Evolutionary conservation across 2,329 filamentous ascomycete species (phyloP), one percentile per base, ranked within the genome.

Genomic region (Dactylellina sp.): DNA sequence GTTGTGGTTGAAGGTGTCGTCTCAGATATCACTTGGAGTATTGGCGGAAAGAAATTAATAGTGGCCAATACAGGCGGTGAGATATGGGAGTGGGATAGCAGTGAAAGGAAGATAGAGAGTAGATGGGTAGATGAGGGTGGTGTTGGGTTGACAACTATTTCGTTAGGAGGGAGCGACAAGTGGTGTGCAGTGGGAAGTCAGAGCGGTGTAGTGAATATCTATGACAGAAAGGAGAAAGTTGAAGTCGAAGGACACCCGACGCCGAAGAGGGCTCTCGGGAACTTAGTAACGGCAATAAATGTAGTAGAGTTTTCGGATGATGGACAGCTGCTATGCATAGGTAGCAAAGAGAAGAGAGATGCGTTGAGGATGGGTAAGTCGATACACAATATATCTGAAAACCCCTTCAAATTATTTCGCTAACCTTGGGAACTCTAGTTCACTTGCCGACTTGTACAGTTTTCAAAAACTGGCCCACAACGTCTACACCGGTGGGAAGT

Each of bases 391-490:
- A 40, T 35, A n/a, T 6, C 53, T 24, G 60, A 20, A n/a, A 46
- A 46, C 20, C 32, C 22, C 20, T 24, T 20, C 20, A 50, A 11
- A 25, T 24, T 44, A 7, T n/a, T 32, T 28, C 59, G 37, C 66
- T 76, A 63, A 77, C 61, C 4, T 46, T 50, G 4, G 2, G 44
- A 44, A 14, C 24, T 40, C 24, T 76, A 83, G 92, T 94, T 32
- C 95, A 99, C 81, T 83, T 99, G 77, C 93, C 94, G 0, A 93
- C 88, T 77, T 97, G 93, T 81, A 97, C 93, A 0, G 92, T 98
- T 18, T 99, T 95, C 85, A 89, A 89, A 79, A 99, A 99, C 82
- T 99, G 95, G 95, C 95, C 95, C 22, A 99, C 94, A 61, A 87
- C 89, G 76, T 89, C 91, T 80, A 99, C 95, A 65, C 93, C 93